Evolutionary conservation across 306 rosid species (phyloP), one percentile per base, ranked within the genome.

Genomic region (Fragaria ananassa): DNA sequence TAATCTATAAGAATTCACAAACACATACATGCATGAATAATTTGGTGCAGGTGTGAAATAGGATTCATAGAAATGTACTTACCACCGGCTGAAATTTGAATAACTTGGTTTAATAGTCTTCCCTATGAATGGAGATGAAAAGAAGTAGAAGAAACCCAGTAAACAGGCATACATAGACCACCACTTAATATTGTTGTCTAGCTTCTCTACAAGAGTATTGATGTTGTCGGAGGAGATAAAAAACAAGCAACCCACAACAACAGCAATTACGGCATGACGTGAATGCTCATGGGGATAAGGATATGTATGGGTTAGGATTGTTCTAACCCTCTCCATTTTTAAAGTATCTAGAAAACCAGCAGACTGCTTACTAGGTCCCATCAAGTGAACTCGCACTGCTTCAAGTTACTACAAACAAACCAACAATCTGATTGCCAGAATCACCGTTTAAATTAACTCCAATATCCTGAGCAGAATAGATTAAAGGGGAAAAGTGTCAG

Each of bases 61-160:
- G 29, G 62, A 63, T 63, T 17, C 41, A 35, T 19, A 45, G 6
- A 75, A 77, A 83, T 51, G 34, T 67, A 84, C 97, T 89, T 85
- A 92, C 99, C 99, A 95, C 77, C 97, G 89, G 82, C 97, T 92
- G 81, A 95, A 95, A 90, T 95, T 91, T 81, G 99, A 95, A 88
- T 95, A 95, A 82, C 97, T 95, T 7, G 97, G 99, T 76, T 95
- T 88, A 83, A 95, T 87, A 80, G 99, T 92, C 91, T 95, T 95
- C 85, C 97, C 97, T 49, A 95, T 65, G 87, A 95, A 95, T 53
- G 99, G 99, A 8, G 99, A 92, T 4, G 99, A 92, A 85, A 95
- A 95, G 91, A 95, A 95, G 88, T 95, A 95, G 84, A 95, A 95
- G 89, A 95, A 92, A 45, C 97, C 96, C 76, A 92, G 76, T 81